Evolutionary conservation across 352 stramenopile species (phyloP).

Genomic region (Blastocystis sp.): DNA sequence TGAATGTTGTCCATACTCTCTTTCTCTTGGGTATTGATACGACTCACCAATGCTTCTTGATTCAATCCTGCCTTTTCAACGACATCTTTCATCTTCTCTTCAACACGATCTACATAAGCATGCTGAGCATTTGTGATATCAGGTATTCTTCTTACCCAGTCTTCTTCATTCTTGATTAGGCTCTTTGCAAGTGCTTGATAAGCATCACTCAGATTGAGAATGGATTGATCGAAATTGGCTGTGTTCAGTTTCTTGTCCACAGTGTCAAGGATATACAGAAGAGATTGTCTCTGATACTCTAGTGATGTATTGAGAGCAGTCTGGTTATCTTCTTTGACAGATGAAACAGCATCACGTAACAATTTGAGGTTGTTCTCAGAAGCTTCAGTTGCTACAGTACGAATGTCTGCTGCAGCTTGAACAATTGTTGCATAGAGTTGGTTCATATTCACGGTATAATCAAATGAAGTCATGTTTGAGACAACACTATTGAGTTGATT

Average conservation of each 20-base stretch:
- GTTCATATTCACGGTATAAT: background rate
- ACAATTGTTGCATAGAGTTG: background rate
- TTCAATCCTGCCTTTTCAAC: background rate
- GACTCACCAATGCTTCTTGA: background rate
- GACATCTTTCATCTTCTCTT: background rate
- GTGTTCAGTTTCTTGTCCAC: background rate
- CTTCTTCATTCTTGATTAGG: background rate
- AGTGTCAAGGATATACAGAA: background rate
- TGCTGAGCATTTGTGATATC: background rate
- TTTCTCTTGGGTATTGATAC: background rate
- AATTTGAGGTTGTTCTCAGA: too few species aligned
- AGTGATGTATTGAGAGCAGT: background rate
- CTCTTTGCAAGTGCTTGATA: background rate
- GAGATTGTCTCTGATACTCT: background rate
- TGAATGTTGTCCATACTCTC: background rate
- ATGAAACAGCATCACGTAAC: too few species aligned
- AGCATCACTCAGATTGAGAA: background rate
- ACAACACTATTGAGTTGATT: background rate
- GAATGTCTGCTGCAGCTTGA: background rate
- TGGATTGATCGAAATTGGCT: background rate
- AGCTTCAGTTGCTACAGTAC: too few species aligned
- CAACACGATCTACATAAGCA: background rate
- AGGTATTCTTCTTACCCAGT: background rate
- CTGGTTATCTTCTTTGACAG: background rate
- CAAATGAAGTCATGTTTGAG: background rate